phyloP scores from a whole-genome alignment of 2,329 filamentous ascomycete genomes.

The Elsinoe perseae region DNA sequence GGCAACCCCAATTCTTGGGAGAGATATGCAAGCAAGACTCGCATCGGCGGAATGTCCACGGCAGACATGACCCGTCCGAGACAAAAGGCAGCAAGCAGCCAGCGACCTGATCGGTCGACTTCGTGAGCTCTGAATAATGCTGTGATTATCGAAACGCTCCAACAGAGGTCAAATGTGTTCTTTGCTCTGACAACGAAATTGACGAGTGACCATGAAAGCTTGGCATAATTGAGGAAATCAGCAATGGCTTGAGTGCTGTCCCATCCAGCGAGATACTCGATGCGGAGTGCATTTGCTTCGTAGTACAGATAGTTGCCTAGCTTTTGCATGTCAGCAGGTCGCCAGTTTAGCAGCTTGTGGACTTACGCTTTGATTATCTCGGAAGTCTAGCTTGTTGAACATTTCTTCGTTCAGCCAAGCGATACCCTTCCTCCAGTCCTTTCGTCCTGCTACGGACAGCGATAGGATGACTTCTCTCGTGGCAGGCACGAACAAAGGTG shows the following conservation, averaged over 20 bases:
- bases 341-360: not conserved
- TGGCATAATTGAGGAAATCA: not conserved
- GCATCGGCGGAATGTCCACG: not conserved
- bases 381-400: not conserved
- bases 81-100: slow-evolving; percentile 1
- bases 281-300: not conserved
- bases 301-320: not conserved
- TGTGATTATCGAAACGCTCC: not conserved
- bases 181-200: not conserved
- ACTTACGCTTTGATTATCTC: not conserved
- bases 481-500: not conserved
- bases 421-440: not conserved
- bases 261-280: not conserved
- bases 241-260: not conserved
- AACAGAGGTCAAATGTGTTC: not conserved
- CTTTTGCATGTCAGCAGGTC: not conserved
- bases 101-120: not conserved
- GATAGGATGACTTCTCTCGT: not conserved
- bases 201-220: not conserved
- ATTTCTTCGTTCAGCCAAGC: not conserved
- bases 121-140: slow-evolving; percentile 10
- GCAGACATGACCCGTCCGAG: not conserved
- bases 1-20: not conserved
- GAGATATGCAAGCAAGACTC: not conserved
- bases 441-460: not conserved